Evolutionary conservation across 768 basidiomycete genomes (phyloP).

Genomic region (Podaxis mareebaensis): DNA sequence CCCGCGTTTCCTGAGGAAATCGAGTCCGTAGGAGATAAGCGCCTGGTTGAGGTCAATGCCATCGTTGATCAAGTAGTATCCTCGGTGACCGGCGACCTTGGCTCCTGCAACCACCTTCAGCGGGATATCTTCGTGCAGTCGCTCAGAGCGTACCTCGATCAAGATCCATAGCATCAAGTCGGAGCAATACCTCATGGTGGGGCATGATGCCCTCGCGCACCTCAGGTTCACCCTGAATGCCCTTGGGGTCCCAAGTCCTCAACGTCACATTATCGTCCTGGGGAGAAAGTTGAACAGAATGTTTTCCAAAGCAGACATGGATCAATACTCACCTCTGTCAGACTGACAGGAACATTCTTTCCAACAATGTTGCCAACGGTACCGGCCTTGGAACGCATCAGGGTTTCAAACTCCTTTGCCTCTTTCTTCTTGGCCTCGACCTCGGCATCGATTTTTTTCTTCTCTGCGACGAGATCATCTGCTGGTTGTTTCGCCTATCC

Average conservation of each 20-base stretch:
- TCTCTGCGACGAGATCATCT: constrained; percentile 81
- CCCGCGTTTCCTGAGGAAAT: constrained; percentile 79
- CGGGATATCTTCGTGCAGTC: not conserved
- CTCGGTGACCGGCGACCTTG: constrained; percentile 93
- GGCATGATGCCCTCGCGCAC: constrained; percentile 80
- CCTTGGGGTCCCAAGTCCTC: constrained; percentile 84
- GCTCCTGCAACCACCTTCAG: constrained; percentile 52
- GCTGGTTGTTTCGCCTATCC: constrained; percentile 87
- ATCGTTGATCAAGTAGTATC: constrained; percentile 94
- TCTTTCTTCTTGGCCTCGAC: constrained; percentile 77
- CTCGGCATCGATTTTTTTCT: constrained; percentile 82
- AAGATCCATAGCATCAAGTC: constrained; percentile 94
- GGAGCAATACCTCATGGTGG: constrained; percentile 95
- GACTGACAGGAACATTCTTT: constrained; percentile 78
- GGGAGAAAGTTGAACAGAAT: not conserved
- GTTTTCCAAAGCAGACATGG: not conserved
- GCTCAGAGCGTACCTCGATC: constrained; percentile 71
- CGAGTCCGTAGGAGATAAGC: constrained; percentile 89
- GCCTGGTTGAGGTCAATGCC: constrained; percentile 98
- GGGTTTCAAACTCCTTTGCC: constrained; percentile 70
- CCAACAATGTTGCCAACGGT: constrained; percentile 93
- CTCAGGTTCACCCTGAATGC: constrained; percentile 69
- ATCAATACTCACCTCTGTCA: constrained; percentile 70
- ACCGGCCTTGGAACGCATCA: constrained; percentile 79
- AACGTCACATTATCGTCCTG: constrained; percentile 90